These are phyloP conservation scores for Pseudonitzschia multistriata DNA, from an alignment of 108 stramenopile genomes.

Conservation along the genomic window DNA sequence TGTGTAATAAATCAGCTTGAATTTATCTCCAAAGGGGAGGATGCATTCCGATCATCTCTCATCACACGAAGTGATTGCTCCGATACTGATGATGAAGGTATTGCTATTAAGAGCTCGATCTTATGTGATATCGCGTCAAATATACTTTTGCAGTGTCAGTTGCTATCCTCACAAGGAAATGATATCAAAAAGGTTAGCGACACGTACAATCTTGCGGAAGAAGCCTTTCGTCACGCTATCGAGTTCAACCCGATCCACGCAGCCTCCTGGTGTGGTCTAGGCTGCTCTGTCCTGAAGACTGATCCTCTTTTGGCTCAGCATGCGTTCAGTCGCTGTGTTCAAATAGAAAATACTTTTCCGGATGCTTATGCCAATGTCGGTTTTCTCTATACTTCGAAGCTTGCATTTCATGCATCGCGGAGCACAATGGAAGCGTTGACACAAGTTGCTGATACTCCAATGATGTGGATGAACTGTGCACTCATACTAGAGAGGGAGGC, in stretches of 20 bases:
- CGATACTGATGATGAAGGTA: background rate
- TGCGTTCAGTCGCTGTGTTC: constrained; percentile 58
- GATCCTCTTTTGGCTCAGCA: constrained; percentile 71
- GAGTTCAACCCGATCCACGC: constrained; percentile 43
- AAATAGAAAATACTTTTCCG: constrained; percentile 51
- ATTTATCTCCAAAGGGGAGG: constrained; percentile 51
- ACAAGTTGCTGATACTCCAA: constrained; percentile 67
- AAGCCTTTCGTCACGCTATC: constrained; percentile 29
- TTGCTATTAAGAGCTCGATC: constrained; percentile 31
- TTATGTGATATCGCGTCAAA: constrained; percentile 56
- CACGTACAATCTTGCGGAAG: constrained; percentile 24
- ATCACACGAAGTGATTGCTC: constrained; percentile 11
- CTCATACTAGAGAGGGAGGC: constrained; percentile 55
- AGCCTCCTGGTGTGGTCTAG: constrained; percentile 73
- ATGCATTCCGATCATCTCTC: constrained; percentile 40
- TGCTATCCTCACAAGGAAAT: constrained; percentile 27
- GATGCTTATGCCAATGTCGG: constrained; percentile 72
- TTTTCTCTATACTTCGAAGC: constrained; percentile 52
- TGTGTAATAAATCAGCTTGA: constrained; percentile 23
- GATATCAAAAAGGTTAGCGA: constrained; percentile 19
- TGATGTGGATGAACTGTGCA: constrained; percentile 82
- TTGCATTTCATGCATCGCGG: constrained; percentile 32
- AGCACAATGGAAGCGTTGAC: constrained; percentile 58
- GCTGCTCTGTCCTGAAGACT: constrained; percentile 41
- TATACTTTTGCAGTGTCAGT: constrained; percentile 59